phyloP scores from a whole-genome alignment of 2,329 filamentous ascomycete genomes.

The Talaromyces amestolkiae region DNA sequence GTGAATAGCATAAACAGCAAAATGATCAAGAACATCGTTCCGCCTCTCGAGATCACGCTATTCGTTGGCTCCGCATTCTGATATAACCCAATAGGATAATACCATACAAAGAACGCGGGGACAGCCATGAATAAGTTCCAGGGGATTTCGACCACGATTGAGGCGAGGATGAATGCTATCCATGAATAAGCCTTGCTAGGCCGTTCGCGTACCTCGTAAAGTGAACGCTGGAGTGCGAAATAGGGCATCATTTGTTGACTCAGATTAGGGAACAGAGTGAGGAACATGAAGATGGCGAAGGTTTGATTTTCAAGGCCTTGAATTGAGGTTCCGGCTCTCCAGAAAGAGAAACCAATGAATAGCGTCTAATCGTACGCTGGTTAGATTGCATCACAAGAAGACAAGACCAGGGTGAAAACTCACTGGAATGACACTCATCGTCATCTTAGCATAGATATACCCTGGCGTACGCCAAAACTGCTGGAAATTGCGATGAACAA shows the following conservation, averaged over 20 bases:
- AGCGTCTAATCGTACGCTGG: slow-evolving; percentile 50
- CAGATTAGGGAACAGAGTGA: slow-evolving; percentile 70
- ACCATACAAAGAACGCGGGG: slow-evolving; percentile 64
- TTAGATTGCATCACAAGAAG: not conserved
- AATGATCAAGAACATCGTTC: slow-evolving; percentile 63
- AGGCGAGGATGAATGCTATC: slow-evolving; percentile 68
- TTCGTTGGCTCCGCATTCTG: slow-evolving; percentile 41
- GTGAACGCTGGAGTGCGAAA: slow-evolving; percentile 57
- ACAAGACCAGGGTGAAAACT: not conserved
- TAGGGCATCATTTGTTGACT: slow-evolving; percentile 57
- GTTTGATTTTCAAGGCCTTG: slow-evolving; percentile 88
- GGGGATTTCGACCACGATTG: slow-evolving; percentile 69
- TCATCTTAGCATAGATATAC: slow-evolving; percentile 82
- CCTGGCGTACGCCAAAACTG: slow-evolving; percentile 89
- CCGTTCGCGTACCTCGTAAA: slow-evolving; percentile 61
- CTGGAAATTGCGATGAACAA: slow-evolving; percentile 74
- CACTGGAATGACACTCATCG: slow-evolving; percentile 53
- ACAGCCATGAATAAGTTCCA: slow-evolving; percentile 60
- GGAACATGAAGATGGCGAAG: slow-evolving; percentile 83
- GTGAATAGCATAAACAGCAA: slow-evolving; percentile 69
- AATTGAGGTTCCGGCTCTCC: slow-evolving; percentile 67
- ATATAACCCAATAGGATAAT: slow-evolving; percentile 60
- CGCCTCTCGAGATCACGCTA: slow-evolving; percentile 54
- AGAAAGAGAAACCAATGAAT: slow-evolving; percentile 84
- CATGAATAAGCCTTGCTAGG: slow-evolving; percentile 72